A percentile compares a stretch with the other conserved stretches of the same genome.
Evolutionary conservation across 2,329 filamentous ascomycete species (phyloP).

Genomic region (Ophiocordyceps camponoti-leonardi): DNA sequence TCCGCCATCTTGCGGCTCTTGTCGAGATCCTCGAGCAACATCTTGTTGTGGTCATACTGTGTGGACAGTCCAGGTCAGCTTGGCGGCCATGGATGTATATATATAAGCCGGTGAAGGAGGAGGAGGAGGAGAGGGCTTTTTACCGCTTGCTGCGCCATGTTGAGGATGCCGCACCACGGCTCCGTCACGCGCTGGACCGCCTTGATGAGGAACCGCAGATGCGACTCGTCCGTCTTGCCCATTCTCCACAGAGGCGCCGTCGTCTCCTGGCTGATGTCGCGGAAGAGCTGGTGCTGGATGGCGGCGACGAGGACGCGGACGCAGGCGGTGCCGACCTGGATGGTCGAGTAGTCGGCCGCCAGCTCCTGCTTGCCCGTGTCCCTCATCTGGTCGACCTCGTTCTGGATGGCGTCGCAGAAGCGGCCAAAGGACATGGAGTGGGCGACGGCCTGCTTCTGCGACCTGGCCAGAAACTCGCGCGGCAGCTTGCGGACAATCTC

Average conservation of each 20-base stretch:
- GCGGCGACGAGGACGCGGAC: conserved; percentile 17
- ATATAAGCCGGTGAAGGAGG: no score
- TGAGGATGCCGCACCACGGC: conserved; percentile 13
- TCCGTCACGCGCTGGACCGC: conserved; percentile 16
- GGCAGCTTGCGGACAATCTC: conserved; percentile 18
- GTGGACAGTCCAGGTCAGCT: conserved; percentile 1
- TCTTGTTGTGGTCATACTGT: conserved; percentile 12
- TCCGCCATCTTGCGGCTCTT: conserved; percentile 12
- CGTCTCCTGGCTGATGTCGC: conserved; percentile 15
- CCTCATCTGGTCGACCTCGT: conserved; percentile 10
- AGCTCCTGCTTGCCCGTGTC: conserved; percentile 9
- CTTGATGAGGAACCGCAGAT: conserved; percentile 15
- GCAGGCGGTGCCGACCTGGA: conserved; percentile 14
- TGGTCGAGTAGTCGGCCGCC: conserved; percentile 13
- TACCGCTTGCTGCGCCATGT: conserved; percentile 12
- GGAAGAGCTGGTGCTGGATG: conserved; percentile 17
- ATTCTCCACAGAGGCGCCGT: conserved; percentile 19
- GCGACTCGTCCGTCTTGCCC: conserved; percentile 13
- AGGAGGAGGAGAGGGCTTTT: background rate
- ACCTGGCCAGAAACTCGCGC: conserved; percentile 16
- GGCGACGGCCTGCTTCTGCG: conserved; percentile 20
- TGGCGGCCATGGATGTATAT: no score
- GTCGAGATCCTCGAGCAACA: conserved; percentile 14
- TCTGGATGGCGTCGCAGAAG: conserved; percentile 17
- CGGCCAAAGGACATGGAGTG: conserved; percentile 19